Conservation (phyloP, 495 filamentous ascomycete species). For the Acidiella bohemica region DNA sequence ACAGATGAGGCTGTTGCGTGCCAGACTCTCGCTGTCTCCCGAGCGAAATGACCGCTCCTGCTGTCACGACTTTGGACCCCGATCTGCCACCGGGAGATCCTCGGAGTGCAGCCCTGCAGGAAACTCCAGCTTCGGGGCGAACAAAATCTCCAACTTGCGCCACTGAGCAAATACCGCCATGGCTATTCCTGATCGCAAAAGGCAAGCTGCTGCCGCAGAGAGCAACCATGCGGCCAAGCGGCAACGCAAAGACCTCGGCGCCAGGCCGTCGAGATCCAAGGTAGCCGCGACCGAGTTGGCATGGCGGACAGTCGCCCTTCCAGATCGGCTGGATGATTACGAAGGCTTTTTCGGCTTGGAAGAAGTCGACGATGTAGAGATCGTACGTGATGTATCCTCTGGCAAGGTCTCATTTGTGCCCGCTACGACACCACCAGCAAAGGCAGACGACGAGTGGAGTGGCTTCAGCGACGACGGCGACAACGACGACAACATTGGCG, state of each 20-base stretch:
- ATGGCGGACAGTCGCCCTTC: constrained; percentile 73
- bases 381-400: constrained; percentile 44
- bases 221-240: too few species aligned
- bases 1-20: too few species aligned
- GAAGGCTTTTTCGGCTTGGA: constrained; percentile 90
- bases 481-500: background rate
- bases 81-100: too few species aligned
- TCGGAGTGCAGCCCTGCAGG: too few species aligned
- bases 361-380: constrained; percentile 79
- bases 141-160: too few species aligned
- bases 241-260: background rate
- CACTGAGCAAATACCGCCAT: too few species aligned
- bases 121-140: too few species aligned
- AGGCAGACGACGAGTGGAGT: constrained; percentile 39
- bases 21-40: too few species aligned
- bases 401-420: constrained; percentile 35
- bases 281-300: constrained; percentile 43
- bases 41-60: too few species aligned
- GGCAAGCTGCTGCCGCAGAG: too few species aligned
- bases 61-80: too few species aligned
- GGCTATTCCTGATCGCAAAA: too few species aligned
- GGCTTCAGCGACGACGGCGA: constrained; percentile 39
- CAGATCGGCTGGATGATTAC: constrained; percentile 80
- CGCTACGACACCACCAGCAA: constrained; percentile 19
- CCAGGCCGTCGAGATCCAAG: background rate